Percentiles rank a stretch among this genome's conserved stretches.
Evolutionary conservation across 352 stramenopile species (phyloP).

Genomic region (Globisporangium recalcitrans): DNA sequence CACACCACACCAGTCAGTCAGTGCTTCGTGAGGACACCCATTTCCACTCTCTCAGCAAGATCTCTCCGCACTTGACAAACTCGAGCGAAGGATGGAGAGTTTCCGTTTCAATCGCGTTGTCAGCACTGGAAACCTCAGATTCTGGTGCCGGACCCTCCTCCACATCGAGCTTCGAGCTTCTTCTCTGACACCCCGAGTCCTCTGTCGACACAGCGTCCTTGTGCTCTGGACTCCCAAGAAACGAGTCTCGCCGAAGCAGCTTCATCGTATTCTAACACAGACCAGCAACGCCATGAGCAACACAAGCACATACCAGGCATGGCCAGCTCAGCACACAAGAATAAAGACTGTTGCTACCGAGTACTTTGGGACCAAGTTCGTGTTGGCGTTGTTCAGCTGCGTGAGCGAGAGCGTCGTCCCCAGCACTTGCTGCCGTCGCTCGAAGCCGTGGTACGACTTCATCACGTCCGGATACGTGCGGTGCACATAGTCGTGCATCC

Average conservation of each 20-base stretch:
- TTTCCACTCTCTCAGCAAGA: background rate
- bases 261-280: constrained; percentile 32
- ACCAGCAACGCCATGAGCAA: background rate
- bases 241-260: constrained; percentile 16
- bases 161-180: background rate
- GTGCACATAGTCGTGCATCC: constrained; percentile 77
- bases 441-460: constrained; percentile 49
- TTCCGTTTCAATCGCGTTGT: background rate
- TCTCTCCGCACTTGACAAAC: constrained; percentile 23
- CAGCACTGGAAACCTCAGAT: constrained; percentile 1
- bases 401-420: constrained; percentile 24
- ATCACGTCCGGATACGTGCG: constrained; percentile 58
- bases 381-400: constrained; percentile 33
- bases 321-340: background rate
- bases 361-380: constrained; percentile 62
- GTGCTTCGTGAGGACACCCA: background rate
- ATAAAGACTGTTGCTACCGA: constrained; percentile 19
- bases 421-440: constrained; percentile 45
- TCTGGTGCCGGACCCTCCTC: background rate
- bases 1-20: constrained; percentile 1
- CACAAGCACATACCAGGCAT: background rate
- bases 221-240: constrained; percentile 14
- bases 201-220: background rate
- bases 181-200: background rate
- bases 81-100: constrained; percentile 19